These are phyloP conservation scores for Beauveria sp. DNA, from an alignment of 2,329 filamentous ascomycete genomes.

Conservation along the genomic window DNA sequence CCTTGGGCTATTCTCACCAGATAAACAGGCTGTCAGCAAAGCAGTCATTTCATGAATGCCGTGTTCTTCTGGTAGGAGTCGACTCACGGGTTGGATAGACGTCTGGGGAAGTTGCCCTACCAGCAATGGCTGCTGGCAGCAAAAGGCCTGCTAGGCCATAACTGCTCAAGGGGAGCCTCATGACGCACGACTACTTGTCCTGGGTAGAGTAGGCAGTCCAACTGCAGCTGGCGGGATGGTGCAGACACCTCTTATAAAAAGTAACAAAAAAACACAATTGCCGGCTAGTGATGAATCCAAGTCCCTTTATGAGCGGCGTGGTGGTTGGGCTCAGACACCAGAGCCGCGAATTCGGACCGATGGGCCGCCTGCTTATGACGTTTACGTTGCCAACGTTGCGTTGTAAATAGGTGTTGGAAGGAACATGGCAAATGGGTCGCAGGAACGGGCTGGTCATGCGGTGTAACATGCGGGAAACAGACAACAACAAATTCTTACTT, in stretches of 20 bases:
- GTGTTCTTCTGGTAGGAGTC: not conserved
- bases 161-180: not conserved
- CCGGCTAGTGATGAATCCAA: not conserved
- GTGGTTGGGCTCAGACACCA: not conserved
- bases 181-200: not conserved
- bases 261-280: not conserved
- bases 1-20: conserved; percentile 20
- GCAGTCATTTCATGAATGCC: not conserved
- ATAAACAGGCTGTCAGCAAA: no score
- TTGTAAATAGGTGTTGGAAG: not conserved
- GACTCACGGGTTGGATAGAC: conserved; percentile 21
- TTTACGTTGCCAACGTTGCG: not conserved
- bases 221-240: not conserved
- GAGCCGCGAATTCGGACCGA: conserved; percentile 12
- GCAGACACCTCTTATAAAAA: not conserved
- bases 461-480: not conserved
- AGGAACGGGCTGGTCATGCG: not conserved
- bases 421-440: not conserved
- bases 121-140: conserved; percentile 1
- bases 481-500: not conserved
- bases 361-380: not conserved
- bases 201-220: not conserved
- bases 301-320: not conserved
- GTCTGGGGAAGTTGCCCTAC: conserved; percentile 16
- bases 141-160: conserved; percentile 7